Evolutionary conservation across 306 rosid genomes (phyloP).

Genomic region (Quercus dentata): DNA sequence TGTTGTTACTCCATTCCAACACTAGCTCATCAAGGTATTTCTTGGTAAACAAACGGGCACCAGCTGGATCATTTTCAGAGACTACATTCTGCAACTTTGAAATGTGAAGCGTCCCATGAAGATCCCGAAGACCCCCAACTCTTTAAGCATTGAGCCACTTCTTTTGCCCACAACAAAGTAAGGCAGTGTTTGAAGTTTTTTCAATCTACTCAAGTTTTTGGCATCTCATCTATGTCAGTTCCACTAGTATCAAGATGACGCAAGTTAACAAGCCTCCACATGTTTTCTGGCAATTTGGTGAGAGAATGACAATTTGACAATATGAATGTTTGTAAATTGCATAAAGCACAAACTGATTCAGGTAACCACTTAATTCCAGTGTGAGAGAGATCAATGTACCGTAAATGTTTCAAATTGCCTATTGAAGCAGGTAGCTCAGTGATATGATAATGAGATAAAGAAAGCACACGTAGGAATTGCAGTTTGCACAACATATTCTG

Average conservation of each 20-base stretch:
- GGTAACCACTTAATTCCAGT: neutral
- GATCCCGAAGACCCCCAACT: neutral
- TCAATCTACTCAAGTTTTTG: neutral
- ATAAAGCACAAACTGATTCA: neutral
- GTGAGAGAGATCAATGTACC: neutral
- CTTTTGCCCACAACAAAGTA: neutral
- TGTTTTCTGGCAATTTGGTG: neutral
- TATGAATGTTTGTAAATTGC: slow-evolving; percentile 13
- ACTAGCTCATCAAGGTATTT: neutral
- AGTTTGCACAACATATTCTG: neutral
- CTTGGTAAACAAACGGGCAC: neutral
- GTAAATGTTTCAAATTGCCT: neutral
- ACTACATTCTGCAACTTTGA: neutral
- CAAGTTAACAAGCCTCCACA: neutral
- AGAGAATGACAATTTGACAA: neutral
- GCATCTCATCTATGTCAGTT: neutral
- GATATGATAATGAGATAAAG: neutral
- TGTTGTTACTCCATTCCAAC: too few relatives aligned
- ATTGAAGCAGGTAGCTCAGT: neutral
- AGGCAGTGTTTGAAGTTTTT: neutral
- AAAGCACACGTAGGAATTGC: neutral
- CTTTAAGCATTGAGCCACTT: neutral
- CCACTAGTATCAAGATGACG: neutral
- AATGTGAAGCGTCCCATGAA: neutral
- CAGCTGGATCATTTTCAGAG: neutral